These are phyloP conservation scores for Metrosideros polymorpha DNA, from an alignment of 441 rosid species.

Conservation along the genomic window DNA sequence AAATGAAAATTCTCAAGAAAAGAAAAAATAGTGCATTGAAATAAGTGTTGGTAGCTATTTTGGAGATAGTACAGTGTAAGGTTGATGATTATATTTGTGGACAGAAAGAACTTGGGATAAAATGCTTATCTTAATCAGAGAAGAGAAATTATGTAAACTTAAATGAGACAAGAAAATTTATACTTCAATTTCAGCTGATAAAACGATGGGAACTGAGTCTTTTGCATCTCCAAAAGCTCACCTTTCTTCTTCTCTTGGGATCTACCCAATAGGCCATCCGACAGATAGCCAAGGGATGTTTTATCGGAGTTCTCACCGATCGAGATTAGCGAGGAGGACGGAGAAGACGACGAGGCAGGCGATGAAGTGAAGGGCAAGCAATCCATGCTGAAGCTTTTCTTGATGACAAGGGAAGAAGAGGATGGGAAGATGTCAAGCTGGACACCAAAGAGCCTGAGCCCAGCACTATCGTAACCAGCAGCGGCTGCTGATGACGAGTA, in stretches of 20 bases:
- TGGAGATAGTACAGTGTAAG: neutral
- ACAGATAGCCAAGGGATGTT: conserved; percentile 41
- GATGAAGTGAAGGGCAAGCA: conserved; percentile 32
- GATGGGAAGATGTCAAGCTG: conserved; percentile 33
- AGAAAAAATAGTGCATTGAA: neutral
- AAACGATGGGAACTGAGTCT: neutral
- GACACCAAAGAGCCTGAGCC: conserved; percentile 69
- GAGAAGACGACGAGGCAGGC: conserved; percentile 20
- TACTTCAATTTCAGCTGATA: neutral
- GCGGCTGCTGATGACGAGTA: conserved; percentile 12
- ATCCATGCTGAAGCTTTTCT: conserved; percentile 78
- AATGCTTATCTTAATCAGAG: neutral
- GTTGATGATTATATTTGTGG: neutral
- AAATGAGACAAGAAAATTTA: neutral
- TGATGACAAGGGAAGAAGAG: conserved; percentile 19
- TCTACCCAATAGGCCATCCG: conserved; percentile 46
- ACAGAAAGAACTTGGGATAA: neutral
- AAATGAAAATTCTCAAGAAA: neutral
- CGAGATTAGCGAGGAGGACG: conserved; percentile 26
- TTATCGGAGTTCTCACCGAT: conserved; percentile 22
- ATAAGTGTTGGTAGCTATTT: no score
- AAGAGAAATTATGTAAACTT: neutral
- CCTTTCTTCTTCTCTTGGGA: conserved; percentile 64
- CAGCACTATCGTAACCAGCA: conserved; percentile 3
- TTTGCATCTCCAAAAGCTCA: conserved; percentile 1